Conservation (phyloP, 176 grass and related monocot genomes). For the Tillandsia fasciculata region DNA sequence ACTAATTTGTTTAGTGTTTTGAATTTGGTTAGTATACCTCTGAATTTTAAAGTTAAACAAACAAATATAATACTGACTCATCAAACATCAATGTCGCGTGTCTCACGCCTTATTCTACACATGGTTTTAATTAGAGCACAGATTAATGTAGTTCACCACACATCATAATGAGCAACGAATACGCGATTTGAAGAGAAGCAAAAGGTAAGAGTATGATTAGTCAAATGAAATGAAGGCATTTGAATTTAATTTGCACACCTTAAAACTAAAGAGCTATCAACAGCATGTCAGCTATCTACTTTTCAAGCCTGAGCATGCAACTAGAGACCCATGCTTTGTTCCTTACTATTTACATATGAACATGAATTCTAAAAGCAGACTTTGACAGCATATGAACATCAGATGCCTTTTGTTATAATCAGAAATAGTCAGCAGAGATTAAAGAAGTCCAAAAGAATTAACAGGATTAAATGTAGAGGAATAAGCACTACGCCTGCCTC, state of each 20-base stretch:
- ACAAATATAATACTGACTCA: too few species aligned
- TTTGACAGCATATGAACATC: background rate
- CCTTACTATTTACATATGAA: slow-evolving; percentile 12
- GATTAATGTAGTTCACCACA: too few species aligned
- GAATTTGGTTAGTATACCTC: too few species aligned
- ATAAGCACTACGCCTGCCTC: background rate
- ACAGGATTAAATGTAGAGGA: background rate
- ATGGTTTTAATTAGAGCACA: too few species aligned
- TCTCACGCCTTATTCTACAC: too few species aligned
- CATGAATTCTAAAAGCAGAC: background rate
- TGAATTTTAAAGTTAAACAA: too few species aligned
- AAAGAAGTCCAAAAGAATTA: slow-evolving; percentile 11
- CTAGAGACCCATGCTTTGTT: background rate
- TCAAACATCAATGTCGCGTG: too few species aligned
- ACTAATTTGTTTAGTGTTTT: too few species aligned
- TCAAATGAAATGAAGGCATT: slow-evolving; percentile 2
- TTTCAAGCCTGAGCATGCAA: slow-evolving; percentile 2
- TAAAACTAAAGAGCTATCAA: slow-evolving; percentile 1
- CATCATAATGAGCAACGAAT: too few species aligned
- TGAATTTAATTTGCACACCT: slow-evolving; percentile 4
- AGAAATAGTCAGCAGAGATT: background rate
- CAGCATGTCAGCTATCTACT: background rate
- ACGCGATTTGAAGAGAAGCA: background rate
- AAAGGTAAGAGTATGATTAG: background rate
- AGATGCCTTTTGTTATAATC: background rate